Percentiles rank a stretch among this genome's conserved stretches.
These are phyloP conservation scores for Cadophora sp. DNA, from an alignment of 2,329 filamentous ascomycete genomes.

Conservation along the genomic window DNA sequence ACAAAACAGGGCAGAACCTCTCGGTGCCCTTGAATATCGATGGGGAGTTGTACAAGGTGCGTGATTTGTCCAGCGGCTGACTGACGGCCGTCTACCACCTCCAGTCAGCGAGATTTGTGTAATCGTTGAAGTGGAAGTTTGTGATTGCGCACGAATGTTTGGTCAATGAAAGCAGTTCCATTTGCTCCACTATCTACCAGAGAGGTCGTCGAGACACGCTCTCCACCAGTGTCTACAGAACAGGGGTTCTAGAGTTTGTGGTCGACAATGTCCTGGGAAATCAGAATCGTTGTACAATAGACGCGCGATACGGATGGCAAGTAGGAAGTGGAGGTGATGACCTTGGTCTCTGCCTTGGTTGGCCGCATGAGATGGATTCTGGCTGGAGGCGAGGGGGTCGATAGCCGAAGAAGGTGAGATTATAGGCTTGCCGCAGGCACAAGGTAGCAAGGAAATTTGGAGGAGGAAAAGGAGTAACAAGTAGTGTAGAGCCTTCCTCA, in stretches of 20 bases:
- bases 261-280: no score
- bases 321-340: no score
- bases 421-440: no score
- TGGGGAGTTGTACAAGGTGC: slow-evolving; percentile 4
- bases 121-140: slow-evolving; percentile 6
- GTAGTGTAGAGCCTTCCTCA: no score
- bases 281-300: no score
- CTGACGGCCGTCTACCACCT: slow-evolving; percentile 5
- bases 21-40: slow-evolving; percentile 4
- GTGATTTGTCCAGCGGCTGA: not conserved
- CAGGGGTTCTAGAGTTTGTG: not conserved
- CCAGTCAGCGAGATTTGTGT: slow-evolving; percentile 1
- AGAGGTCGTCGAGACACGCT: slow-evolving; percentile 6
- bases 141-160: slow-evolving; percentile 5
- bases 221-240: slow-evolving; percentile 5
- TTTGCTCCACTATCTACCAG: slow-evolving; percentile 6
- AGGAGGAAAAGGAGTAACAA: no score
- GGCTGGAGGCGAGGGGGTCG: no score
- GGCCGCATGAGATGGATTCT: no score
- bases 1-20: slow-evolving; percentile 3
- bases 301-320: no score
- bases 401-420: no score
- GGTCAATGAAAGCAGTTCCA: slow-evolving; percentile 7
- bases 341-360: no score
- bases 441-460: no score